phyloP scores from a whole-genome alignment of 2,329 filamentous ascomycete genomes.

The Trichoderma simmonsii region DNA sequence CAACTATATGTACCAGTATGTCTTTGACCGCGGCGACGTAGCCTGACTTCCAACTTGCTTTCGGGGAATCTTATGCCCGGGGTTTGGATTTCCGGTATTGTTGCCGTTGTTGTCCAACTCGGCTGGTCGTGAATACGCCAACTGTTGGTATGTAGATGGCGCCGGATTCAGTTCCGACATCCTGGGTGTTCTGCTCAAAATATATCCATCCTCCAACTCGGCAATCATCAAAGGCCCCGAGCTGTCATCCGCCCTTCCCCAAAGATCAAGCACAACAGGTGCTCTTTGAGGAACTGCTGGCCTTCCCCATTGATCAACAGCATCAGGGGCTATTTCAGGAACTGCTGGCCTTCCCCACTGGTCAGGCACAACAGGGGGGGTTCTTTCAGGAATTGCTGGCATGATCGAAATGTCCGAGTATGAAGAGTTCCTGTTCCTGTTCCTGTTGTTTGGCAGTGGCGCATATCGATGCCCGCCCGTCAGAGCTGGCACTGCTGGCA shows the following conservation, averaged over 20 bases:
- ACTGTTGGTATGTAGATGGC: not conserved
- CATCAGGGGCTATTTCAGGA: too few species aligned
- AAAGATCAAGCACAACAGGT: not conserved
- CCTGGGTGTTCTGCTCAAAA: not conserved
- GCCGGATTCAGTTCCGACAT: not conserved
- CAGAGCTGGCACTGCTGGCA: not conserved
- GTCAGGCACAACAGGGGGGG: not conserved
- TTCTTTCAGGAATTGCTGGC: not conserved
- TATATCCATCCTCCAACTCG: not conserved
- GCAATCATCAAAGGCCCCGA: not conserved
- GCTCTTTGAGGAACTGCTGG: not conserved
- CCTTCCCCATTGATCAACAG: too few species aligned
- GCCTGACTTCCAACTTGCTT: not conserved
- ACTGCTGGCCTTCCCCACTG: not conserved
- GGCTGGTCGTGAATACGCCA: not conserved
- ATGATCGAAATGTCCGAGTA: not conserved
- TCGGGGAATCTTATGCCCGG: not conserved
- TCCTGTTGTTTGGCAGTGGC: not conserved
- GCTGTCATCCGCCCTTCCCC: not conserved
- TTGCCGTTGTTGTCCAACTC: not conserved
- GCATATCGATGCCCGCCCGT: not conserved
- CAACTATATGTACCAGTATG: not conserved
- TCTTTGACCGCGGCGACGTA: not conserved
- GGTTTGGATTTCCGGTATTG: conserved; percentile 22
- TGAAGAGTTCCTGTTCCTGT: not conserved